phyloP scores from a whole-genome alignment of 768 basidiomycete genomes.

The Hericium alpestre region DNA sequence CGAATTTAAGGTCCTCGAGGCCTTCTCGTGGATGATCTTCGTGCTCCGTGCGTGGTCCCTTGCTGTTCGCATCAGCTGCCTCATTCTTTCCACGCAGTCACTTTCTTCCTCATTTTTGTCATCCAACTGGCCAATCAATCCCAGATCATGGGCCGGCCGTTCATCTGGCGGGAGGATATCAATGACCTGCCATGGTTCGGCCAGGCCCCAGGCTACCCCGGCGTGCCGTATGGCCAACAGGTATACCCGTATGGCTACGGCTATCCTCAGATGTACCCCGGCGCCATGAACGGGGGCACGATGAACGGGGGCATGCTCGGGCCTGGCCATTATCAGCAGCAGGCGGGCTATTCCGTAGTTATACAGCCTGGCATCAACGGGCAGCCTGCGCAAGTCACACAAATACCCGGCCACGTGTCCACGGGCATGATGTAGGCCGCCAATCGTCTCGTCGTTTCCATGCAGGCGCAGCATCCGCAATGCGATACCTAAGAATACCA shows the following conservation, averaged over 20 bases:
- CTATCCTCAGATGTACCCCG: not conserved
- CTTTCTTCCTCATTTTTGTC: constrained; percentile 10
- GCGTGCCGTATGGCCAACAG: not conserved
- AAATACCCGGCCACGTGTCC: constrained; percentile 34
- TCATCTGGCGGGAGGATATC: constrained; percentile 12
- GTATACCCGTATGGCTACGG: constrained; percentile 5
- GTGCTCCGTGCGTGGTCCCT: not conserved
- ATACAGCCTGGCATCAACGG: constrained; percentile 61
- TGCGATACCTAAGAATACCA: not conserved
- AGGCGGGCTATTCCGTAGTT: constrained; percentile 52
- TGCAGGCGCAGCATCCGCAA: not conserved
- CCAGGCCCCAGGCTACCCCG: constrained; percentile 12
- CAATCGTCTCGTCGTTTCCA: not conserved
- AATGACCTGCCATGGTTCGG: constrained; percentile 13
- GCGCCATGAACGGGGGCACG: constrained; percentile 6
- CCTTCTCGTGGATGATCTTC: constrained; percentile 13
- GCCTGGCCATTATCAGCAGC: constrained; percentile 35
- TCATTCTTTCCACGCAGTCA: constrained; percentile 1
- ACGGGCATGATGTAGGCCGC: not conserved
- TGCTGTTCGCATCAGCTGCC: no score
- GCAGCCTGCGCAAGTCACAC: constrained; percentile 48
- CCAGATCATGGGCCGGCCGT: constrained; percentile 6
- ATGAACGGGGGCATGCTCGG: constrained; percentile 17
- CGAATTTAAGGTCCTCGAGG: constrained; percentile 11
- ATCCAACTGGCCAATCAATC: constrained; percentile 7